Percentiles rank a stretch among this genome's conserved stretches.
Conservation (phyloP, 2,329 filamentous ascomycete genomes). For the Exophiala oligosperma region DNA sequence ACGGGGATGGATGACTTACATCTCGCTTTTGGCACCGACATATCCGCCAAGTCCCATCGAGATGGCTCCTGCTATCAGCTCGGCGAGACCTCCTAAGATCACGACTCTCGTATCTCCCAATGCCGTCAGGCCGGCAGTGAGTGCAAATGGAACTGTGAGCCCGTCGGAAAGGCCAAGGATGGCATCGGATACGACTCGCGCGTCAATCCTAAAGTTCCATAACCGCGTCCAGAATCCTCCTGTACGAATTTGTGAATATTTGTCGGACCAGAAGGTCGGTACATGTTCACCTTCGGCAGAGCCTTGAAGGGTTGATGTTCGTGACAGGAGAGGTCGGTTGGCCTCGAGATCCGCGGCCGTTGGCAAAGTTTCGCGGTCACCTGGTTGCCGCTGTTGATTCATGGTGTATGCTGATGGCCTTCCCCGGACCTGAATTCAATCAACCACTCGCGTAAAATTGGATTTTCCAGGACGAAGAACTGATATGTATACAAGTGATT, state of each 20-base stretch:
- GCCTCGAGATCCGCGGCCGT: constrained; percentile 23
- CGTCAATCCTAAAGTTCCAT: constrained; percentile 15
- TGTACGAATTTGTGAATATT: constrained; percentile 3
- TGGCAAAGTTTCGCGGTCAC: constrained; percentile 16
- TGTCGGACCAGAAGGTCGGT: constrained; percentile 14
- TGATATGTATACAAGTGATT: neutral
- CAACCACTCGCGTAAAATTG: neutral
- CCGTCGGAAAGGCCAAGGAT: constrained; percentile 78
- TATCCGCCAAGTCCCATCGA: constrained; percentile 77
- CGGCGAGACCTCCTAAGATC: constrained; percentile 71
- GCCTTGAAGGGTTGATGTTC: constrained; percentile 18
- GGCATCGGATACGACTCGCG: constrained; percentile 48
- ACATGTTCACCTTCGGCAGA: neutral
- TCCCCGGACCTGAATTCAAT: neutral
- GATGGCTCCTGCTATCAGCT: constrained; percentile 73
- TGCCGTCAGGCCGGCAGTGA: constrained; percentile 67
- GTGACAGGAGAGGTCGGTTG: constrained; percentile 18
- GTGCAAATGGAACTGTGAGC: constrained; percentile 75
- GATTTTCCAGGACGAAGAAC: neutral
- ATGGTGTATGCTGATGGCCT: neutral
- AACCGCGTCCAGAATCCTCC: constrained; percentile 9
- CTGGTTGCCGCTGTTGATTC: neutral
- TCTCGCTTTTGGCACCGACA: constrained; percentile 59
- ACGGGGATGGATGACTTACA: constrained; percentile 31
- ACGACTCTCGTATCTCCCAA: constrained; percentile 66